Evolutionary conservation across 2,329 filamentous ascomycete species (phyloP), one percentile per base, ranked within the genome.

Genomic region (Juglanconis juglandina): DNA sequence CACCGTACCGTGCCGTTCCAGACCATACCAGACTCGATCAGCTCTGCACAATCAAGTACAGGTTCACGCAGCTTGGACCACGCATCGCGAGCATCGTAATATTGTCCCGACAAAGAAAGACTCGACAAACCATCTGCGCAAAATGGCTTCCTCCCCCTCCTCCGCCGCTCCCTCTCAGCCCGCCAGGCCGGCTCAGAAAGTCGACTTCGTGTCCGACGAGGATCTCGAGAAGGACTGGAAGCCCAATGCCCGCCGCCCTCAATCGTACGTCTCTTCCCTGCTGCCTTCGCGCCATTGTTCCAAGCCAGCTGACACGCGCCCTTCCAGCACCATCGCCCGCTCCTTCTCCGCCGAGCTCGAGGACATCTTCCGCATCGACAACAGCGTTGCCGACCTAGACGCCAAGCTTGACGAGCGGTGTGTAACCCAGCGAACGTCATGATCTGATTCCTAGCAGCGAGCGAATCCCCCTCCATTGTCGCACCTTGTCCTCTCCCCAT

Each of bases 321-420:
- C 61, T 62, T 64, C 51, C 75, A 96, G 93, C 65, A 95, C 91
- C 63, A 87, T 96, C 75, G 93, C 92, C 57, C 89, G 87, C 68
- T 91, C 89, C 71, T 96, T 97, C 77, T 94, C 92, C 62, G 81
- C 87, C 49, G 91, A 94, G 73, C 81, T 97, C 63, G 90, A 94
- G 79, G 89, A 92, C 72, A 89, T 96, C 68, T 97, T 97, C 79
- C 89, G 90, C 70, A 87, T 97, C 71, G 91, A 95, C 68, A 89
- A 87, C 74, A 88, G 88, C 67, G 72, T 95, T 61, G 85, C 88
- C 69, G 84, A 89, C 64, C 64, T 72, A 35, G 70, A 70, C 62
- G 66, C 88, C 72, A 85, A 89, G 66, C 86, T 96, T 63, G 84
- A 91, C 72, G 84, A 91, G 75, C 94, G 93, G 93, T 97, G 79